A percentile compares a stretch with the other conserved stretches of the same genome.
phyloP scores from a whole-genome alignment of 768 basidiomycete species.

The Pholiota conissans region DNA sequence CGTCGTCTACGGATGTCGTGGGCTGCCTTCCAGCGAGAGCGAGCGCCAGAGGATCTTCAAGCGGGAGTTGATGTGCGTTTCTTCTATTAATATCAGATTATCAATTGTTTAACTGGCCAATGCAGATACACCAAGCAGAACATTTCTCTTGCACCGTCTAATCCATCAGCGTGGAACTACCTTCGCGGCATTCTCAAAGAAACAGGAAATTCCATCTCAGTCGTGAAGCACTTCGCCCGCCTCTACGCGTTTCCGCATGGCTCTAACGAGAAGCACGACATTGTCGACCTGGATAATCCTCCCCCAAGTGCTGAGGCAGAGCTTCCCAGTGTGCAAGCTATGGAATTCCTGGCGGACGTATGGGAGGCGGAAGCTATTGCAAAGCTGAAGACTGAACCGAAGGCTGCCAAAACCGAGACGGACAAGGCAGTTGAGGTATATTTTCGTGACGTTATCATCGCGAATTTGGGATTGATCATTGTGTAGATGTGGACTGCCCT shows the following conservation, averaged over 20 bases:
- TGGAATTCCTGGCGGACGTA: constrained; percentile 86
- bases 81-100: neutral
- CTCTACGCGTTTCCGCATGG: constrained; percentile 53
- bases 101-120: neutral
- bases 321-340: constrained; percentile 74
- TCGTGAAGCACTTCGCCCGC: constrained; percentile 56
- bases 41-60: constrained; percentile 59
- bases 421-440: constrained; percentile 51
- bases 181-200: constrained; percentile 80
- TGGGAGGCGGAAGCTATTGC: constrained; percentile 57
- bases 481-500: constrained; percentile 69
- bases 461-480: neutral
- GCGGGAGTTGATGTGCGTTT: constrained; percentile 74
- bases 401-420: constrained; percentile 26
- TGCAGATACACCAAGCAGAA: constrained; percentile 78
- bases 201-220: constrained; percentile 56
- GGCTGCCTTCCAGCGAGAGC: constrained; percentile 54
- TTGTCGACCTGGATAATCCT: constrained; percentile 78
- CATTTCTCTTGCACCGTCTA: constrained; percentile 87
- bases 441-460: constrained; percentile 6
- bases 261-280: constrained; percentile 26
- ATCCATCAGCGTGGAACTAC: constrained; percentile 97
- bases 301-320: constrained; percentile 63
- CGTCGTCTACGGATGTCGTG: constrained; percentile 71
- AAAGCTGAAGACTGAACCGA: constrained; percentile 23